A percentile compares a stretch with the other conserved stretches of the same genome.
phyloP scores from a whole-genome alignment of 225 moss, liverwort and hornwort genomes.

The Takakia lepidozioides region DNA sequence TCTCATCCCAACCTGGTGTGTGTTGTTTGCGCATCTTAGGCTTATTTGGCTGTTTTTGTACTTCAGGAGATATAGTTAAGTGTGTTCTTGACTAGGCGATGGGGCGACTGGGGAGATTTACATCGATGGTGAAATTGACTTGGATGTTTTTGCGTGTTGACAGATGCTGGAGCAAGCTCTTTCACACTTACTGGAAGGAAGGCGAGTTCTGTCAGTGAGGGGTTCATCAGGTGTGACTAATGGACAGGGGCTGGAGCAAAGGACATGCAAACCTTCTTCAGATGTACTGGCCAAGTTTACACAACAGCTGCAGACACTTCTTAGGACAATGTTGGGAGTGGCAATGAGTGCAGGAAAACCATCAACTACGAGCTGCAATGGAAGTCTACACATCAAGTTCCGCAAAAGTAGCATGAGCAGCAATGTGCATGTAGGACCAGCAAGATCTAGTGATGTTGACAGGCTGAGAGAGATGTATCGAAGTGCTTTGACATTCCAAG shows the following conservation, averaged over 20 bases:
- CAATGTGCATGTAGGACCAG: constrained; percentile 10
- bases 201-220: constrained; percentile 29
- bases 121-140: too few relatives aligned
- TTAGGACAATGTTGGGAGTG: constrained; percentile 65
- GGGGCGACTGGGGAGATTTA: too few relatives aligned
- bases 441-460: constrained; percentile 35
- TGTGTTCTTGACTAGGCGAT: too few relatives aligned
- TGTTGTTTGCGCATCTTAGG: not conserved
- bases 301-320: constrained; percentile 57
- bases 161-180: constrained; percentile 80
- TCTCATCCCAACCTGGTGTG: constrained; percentile 59
- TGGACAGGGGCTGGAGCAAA: constrained; percentile 5
- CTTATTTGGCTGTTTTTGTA: not conserved
- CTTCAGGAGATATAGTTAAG: too few relatives aligned
- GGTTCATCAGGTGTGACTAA: too few relatives aligned
- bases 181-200: constrained; percentile 56
- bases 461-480: constrained; percentile 70
- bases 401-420: constrained; percentile 26
- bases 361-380: too few relatives aligned
- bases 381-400: constrained; percentile 19
- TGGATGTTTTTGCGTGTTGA: too few relatives aligned
- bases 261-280: constrained; percentile 18
- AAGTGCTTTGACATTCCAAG: constrained; percentile 32
- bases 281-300: constrained; percentile 24
- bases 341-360: constrained; percentile 40